Conservation (phyloP, 805 yeast genomes). For the Nakazawaea laoshanensis region DNA sequence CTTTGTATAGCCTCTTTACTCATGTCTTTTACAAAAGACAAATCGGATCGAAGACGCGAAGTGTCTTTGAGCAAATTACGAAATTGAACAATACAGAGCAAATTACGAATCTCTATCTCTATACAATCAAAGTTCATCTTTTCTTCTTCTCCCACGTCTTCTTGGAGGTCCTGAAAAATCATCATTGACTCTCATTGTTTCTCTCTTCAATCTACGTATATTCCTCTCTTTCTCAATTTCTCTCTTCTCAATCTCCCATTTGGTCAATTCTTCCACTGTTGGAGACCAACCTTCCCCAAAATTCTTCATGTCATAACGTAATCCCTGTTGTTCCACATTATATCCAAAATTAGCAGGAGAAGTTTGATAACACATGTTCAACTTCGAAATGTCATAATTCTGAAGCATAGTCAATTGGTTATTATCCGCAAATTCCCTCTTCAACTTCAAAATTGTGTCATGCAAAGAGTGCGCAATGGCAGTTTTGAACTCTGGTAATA, state of each 20-base stretch:
- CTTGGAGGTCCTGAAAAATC: constrained; percentile 23
- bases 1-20: too few species aligned
- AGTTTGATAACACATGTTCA: constrained; percentile 23
- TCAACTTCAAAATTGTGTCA: constrained; percentile 68
- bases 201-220: constrained; percentile 86
- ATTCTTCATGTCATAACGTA: constrained; percentile 66
- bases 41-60: not conserved
- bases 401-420: constrained; percentile 25
- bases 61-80: too few species aligned
- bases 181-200: constrained; percentile 66
- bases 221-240: constrained; percentile 93
- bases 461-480: constrained; percentile 85
- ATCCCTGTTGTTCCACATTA: constrained; percentile 27
- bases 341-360: constrained; percentile 12
- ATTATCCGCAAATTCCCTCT: constrained; percentile 70
- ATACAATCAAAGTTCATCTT: constrained; percentile 20
- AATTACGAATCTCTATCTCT: not conserved
- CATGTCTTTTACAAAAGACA: too few species aligned
- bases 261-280: constrained; percentile 72
- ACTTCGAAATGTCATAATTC: constrained; percentile 25
- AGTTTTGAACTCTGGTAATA: constrained; percentile 77
- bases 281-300: constrained; percentile 87
- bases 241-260: constrained; percentile 89
- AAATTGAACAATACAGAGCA: too few species aligned
- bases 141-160: constrained; percentile 21